A percentile compares a stretch with the other conserved stretches of the same genome.
Conservation (phyloP, 2,329 filamentous ascomycete species). For the Arthrobotrys entomopaga region DNA sequence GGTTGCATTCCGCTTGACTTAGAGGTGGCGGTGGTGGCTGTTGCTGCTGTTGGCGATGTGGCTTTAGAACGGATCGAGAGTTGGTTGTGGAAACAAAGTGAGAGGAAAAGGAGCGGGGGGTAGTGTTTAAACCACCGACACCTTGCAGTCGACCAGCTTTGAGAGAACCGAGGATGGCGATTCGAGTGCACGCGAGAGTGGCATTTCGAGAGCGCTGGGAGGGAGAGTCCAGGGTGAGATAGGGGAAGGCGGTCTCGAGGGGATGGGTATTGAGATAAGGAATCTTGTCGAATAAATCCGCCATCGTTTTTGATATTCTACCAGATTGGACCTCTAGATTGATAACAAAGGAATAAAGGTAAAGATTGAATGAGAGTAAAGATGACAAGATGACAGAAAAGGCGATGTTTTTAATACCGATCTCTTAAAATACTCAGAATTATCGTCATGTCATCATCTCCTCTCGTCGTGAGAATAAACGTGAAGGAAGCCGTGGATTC, state of each 20-base stretch:
- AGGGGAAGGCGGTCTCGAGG: constrained; percentile 46
- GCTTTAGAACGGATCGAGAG: background rate
- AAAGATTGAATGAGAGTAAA: too few species aligned
- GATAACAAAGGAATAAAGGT: too few species aligned
- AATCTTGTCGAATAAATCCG: constrained; percentile 29
- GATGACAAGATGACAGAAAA: too few species aligned
- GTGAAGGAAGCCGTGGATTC: too few species aligned
- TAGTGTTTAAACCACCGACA: background rate
- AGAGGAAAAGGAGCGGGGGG: background rate
- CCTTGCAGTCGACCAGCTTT: constrained; percentile 43
- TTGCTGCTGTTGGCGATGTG: background rate
- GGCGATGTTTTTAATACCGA: too few species aligned
- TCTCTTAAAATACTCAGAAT: too few species aligned
- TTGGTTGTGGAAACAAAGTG: background rate
- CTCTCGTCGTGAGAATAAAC: too few species aligned
- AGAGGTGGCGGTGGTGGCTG: background rate
- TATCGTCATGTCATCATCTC: too few species aligned
- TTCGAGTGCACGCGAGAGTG: constrained; percentile 47
- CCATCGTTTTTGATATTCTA: background rate
- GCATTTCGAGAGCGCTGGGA: constrained; percentile 20
- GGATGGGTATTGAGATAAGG: constrained; percentile 44
- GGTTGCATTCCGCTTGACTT: constrained; percentile 8
- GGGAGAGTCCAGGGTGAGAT: constrained; percentile 35
- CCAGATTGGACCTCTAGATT: background rate
- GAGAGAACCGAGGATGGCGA: constrained; percentile 50